Evolutionary conservation across 495 filamentous ascomycete genomes (phyloP).

Genomic region (Antarctomyces pellizariae): DNA sequence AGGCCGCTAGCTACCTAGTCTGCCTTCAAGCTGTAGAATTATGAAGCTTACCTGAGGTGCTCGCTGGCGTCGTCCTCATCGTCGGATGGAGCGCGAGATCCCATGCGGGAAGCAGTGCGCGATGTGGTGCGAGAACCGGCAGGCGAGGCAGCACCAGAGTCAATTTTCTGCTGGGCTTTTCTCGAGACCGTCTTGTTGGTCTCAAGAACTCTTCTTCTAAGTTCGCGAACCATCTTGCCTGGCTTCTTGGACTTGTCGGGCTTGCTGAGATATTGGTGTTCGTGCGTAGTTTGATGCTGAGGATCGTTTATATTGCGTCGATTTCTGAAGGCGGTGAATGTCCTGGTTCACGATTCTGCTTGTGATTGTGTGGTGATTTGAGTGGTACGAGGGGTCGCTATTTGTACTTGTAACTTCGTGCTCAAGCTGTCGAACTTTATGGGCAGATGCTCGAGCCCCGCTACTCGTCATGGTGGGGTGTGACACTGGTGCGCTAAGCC

Average conservation of each 20-base stretch:
- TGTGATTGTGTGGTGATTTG: neutral
- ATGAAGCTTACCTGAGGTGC: neutral
- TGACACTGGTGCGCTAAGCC: too few relatives aligned
- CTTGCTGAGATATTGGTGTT: too few relatives aligned
- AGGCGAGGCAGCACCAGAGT: conserved; percentile 34
- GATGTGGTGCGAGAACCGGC: conserved; percentile 30
- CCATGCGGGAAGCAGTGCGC: conserved; percentile 34
- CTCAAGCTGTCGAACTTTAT: too few relatives aligned
- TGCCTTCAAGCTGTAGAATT: neutral
- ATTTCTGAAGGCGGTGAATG: neutral
- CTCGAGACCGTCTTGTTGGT: conserved; percentile 81
- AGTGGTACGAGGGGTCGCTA: neutral
- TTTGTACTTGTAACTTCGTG: too few relatives aligned
- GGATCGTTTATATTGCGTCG: neutral
- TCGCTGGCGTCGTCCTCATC: conserved; percentile 38
- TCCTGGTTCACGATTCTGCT: neutral
- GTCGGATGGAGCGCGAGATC: conserved; percentile 49
- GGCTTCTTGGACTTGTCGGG: neutral
- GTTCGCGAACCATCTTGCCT: conserved; percentile 42
- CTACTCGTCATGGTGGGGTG: too few relatives aligned
- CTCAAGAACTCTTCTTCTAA: conserved; percentile 65
- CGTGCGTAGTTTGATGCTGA: too few relatives aligned
- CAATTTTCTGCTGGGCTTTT: conserved; percentile 56
- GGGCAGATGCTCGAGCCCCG: too few relatives aligned
- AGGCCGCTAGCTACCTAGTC: conserved; percentile 8